Evolutionary conservation across 83 land plant genomes (phyloP).

Genomic region (Larix sibirica): DNA sequence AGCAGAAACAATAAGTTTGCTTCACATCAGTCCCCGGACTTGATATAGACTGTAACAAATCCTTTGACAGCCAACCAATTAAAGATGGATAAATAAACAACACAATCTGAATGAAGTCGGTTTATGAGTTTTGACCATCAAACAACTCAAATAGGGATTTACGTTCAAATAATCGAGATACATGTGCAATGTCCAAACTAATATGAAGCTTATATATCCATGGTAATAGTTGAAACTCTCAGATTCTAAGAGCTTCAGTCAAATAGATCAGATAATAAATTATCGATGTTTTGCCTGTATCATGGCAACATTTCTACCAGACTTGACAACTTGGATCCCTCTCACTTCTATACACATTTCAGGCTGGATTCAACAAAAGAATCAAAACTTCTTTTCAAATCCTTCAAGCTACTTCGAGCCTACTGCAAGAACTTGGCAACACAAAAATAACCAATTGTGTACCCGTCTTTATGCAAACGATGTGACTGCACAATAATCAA

Average conservation of each 20-base stretch:
- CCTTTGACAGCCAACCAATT: neutral
- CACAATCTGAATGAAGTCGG: neutral
- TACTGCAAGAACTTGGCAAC: neutral
- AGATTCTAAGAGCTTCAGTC: neutral
- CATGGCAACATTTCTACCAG: slow-evolving; percentile 1
- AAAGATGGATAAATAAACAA: neutral
- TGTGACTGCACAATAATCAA: neutral
- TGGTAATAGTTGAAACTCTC: neutral
- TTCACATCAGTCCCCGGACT: neutral
- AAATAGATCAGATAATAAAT: slow-evolving; percentile 12
- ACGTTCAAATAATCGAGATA: neutral
- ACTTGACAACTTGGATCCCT: slow-evolving; percentile 4
- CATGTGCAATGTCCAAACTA: neutral
- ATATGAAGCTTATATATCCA: neutral
- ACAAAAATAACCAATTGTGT: neutral
- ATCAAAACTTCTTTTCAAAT: slow-evolving; percentile 14
- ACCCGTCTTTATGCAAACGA: neutral
- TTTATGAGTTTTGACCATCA: neutral
- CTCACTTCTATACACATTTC: slow-evolving; percentile 18
- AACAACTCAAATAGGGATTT: neutral
- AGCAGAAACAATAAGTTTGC: neutral
- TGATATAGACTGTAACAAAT: neutral
- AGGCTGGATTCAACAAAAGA: slow-evolving; percentile 16
- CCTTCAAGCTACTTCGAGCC: slow-evolving; percentile 4
- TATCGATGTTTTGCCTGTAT: slow-evolving; percentile 1